These are phyloP conservation scores for Fusarium aywerte DNA, from an alignment of 2,329 filamentous ascomycete genomes.

Conservation along the genomic window DNA sequence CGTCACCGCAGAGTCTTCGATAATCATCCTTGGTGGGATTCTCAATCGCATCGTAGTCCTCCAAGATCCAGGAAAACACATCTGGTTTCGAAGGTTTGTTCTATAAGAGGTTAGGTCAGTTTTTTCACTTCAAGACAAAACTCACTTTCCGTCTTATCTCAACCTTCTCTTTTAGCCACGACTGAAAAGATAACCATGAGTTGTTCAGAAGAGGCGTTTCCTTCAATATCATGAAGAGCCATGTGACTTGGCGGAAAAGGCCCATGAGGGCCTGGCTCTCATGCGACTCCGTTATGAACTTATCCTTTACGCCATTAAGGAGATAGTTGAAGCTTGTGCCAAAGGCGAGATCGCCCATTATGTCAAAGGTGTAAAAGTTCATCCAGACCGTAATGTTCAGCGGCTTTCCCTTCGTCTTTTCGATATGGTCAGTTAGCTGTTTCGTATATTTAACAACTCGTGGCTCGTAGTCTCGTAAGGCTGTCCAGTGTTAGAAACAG, in stretches of 20 bases:
- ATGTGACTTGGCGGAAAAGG: neutral
- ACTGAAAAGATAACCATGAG: neutral
- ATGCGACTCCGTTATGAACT: conserved; percentile 12
- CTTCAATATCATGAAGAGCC: conserved; percentile 2
- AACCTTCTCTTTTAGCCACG: neutral
- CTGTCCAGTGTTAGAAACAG: neutral
- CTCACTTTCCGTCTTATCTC: conserved; percentile 4
- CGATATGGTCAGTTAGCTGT: neutral
- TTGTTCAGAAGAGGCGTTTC: conserved; percentile 1
- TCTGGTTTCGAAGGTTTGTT: conserved; percentile 12
- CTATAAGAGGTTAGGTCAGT: neutral
- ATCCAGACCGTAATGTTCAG: conserved; percentile 14
- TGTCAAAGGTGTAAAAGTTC: conserved; percentile 31
- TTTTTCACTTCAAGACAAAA: accelerated
- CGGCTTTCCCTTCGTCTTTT: neutral
- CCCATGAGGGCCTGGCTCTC: neutral
- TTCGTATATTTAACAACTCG: conserved; percentile 17
- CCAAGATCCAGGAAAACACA: conserved; percentile 13
- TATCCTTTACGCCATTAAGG: neutral
- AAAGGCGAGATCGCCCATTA: conserved; percentile 33
- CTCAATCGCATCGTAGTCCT: neutral
- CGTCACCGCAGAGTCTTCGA: neutral
- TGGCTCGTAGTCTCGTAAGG: conserved; percentile 26
- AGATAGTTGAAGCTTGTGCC: conserved; percentile 32
- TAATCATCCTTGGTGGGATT: neutral